These are phyloP conservation scores for Catenaria anguillulae DNA, from an alignment of 371 early-diverging fungal genomes.

Conservation along the genomic window DNA sequence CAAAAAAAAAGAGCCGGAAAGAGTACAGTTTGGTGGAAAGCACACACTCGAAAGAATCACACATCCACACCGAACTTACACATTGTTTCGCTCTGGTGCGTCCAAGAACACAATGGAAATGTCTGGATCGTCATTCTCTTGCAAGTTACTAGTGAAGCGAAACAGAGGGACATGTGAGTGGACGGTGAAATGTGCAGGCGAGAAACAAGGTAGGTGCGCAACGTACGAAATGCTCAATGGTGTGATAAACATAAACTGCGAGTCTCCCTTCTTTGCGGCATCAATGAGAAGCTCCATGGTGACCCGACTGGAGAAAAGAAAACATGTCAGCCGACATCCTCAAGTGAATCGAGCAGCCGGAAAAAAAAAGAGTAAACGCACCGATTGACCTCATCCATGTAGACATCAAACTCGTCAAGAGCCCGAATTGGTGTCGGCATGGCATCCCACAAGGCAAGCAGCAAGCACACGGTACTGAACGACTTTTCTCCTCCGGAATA, in stretches of 20 bases:
- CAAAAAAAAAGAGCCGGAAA: too few species aligned
- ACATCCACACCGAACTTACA: too few species aligned
- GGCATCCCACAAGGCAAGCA: slow-evolving; percentile 92
- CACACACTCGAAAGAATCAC: too few species aligned
- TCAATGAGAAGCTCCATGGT: slow-evolving; percentile 78
- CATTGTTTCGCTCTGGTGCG: slow-evolving; percentile 48
- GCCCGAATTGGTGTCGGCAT: slow-evolving; percentile 89
- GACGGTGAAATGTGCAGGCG: background rate
- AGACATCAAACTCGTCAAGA: slow-evolving; percentile 99
- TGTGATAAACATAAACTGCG: slow-evolving; percentile 89
- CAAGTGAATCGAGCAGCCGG: too few species aligned
- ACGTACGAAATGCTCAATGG: slow-evolving; percentile 55
- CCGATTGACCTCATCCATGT: slow-evolving; percentile 98
- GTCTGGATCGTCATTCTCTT: slow-evolving; percentile 17
- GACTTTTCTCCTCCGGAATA: slow-evolving; percentile 99
- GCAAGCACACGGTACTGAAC: slow-evolving; percentile 92
- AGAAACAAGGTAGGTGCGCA: background rate
- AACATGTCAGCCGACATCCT: too few species aligned
- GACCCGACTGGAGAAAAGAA: too few species aligned
- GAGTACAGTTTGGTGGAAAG: too few species aligned
- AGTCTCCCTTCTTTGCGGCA: slow-evolving; percentile 48
- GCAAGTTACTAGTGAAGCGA: slow-evolving; percentile 21
- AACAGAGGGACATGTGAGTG: slow-evolving; percentile 38
- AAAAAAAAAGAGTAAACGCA: too few species aligned
- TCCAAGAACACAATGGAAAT: slow-evolving; percentile 48